Evolutionary conservation across 495 filamentous ascomycete species (phyloP), one percentile per base, ranked within the genome.

Genomic region (Penicillium diatomitis): DNA sequence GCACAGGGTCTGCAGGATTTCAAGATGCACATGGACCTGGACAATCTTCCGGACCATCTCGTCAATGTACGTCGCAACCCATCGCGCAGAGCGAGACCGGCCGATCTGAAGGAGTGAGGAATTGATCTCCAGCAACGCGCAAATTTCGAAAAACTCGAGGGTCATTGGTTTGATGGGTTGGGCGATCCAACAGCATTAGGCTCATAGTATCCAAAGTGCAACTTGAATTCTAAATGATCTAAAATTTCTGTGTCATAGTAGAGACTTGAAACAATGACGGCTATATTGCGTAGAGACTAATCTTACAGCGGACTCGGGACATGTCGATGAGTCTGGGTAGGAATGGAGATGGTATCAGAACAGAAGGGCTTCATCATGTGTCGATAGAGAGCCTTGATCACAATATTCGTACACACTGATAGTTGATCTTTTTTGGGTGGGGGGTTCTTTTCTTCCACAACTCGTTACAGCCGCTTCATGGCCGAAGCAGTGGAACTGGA

Each of bases 331-430:
- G 36, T 42, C 34, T 47, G 39, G 38, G 40, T 38, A 47, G 27
- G 58, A 64, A 64, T 59, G 55, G 61, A 62, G 58, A 61, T 60
- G 47, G 52, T 62, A 62, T 60, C 48, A 48, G 41, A 35, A 27
- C 39, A 49, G 4, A 33, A 60, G 48, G 55, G 34, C 47, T 27
- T 12, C 20, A 44, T 20, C 0, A 20, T 27, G 10, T 44, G 9
- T 8, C 28, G 41, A 36, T 39, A 41, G 35, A 41, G 44, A 27
- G 33, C 31, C 47, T 49, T 46, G 47, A 29, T 41, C 40, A 48
- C 50, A 46, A 37, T 60, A 55, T 46, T 60, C 48, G 27, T 60
- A 62, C 59, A 60, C 12, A 32, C 28, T 6, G 36, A 20, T 20
- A 20, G 20, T 20, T 20, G 20, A 20, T 20, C 20, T 1, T 20